Evolutionary conservation across 768 basidiomycete genomes (phyloP), one percentile per base, ranked within the genome.

Genomic region (Xerocomus brunneocitrinus): DNA sequence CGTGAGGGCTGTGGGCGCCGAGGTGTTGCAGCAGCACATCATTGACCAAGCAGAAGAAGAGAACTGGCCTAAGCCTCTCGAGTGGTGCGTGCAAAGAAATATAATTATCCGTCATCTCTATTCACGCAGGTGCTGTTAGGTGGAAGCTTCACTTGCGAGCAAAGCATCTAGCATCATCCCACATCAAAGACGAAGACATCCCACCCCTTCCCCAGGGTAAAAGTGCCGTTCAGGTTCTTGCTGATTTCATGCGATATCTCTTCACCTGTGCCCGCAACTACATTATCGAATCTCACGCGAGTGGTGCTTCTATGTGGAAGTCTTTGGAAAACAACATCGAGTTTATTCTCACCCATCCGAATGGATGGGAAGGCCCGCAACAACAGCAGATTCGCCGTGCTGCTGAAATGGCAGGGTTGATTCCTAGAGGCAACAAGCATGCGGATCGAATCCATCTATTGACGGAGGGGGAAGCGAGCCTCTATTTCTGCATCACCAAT

Each of bases 1-100:
- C 0, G 65, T 74, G 5, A 69, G 61, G 36, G 79, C 78, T 0
- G 64, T 73, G 5, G 79, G 79, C 1, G 76, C 76, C 1, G 77
- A 78, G 53, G 71, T 74, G 0, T 19, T 59, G 14, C 63, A 69
- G n/a, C 68, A 71, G 27, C 65, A 67, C 10, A 57, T 72, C 24
- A 61, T 72, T 24, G 72, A 73, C 10, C 56, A 65, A 19, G 19
- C 19, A 19, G 19, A 19, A 19, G 19, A 19, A 19, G 19, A 19
- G 19, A 19, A 19, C 19, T 64, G 58, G 74, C 48, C 53, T 19
- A 79, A 73, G 56, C 19, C 19, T 19, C 67, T 73, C 1, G 73
- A 76, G 61, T 75, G 74, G 75, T 74, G 30, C 55, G 58, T 5
- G 14, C 35, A 19, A n/a, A 14, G 31, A 16, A 10, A 16, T 9